Evolutionary conservation across 306 rosid genomes (phyloP), one percentile per base, ranked within the genome.

Genomic region (Cucumis sativus): DNA sequence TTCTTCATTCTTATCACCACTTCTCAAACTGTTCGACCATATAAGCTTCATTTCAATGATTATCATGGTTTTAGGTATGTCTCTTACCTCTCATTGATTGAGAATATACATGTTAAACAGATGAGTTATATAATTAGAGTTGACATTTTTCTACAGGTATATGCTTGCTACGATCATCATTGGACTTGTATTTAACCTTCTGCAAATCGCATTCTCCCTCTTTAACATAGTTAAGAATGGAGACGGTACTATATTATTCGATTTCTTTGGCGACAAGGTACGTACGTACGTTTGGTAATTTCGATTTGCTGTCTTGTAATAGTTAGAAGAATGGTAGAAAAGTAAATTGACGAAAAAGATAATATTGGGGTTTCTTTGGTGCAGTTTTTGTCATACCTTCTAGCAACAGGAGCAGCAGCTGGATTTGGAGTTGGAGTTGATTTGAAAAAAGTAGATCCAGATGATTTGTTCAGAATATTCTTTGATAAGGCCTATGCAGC

Each of bases 191-290:
- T 84, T 87, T 49, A 80, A 63, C 76, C 78, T 86, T 33, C 3
- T 90, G 7, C 97, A 92, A 82, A 66, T 86, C 64, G 88, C 73
- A 11, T 30, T 86, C 67, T 79, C 96, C 49, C 76, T 88, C 82
- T 77, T 63, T 74, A 65, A 16, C 3, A 35, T 79, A 17, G 33
- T 85, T 6, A 66, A 78, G 7, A 80, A 62, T 0, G 81, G 87
- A 10, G 56, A 80, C 7, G 75, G 63, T 57, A 79, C 82, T 64
- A 63, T 80, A 49, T 21, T 85, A 0, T 74, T 90, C 72, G 88
- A 89, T 51, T 92, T 92, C 80, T 90, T 74, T 55, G 92, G 93
- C 37, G 96, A 88, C 71, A 87, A 88, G 93, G 97, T 92, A 77
- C 64, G 57, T 16, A 77, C 64, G 20, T 16, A 5, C 6, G 54